A percentile compares a stretch with the other conserved stretches of the same genome.
phyloP scores from a whole-genome alignment of 192 early-diverging fungal species.

The Radiomyces spectabilis region DNA sequence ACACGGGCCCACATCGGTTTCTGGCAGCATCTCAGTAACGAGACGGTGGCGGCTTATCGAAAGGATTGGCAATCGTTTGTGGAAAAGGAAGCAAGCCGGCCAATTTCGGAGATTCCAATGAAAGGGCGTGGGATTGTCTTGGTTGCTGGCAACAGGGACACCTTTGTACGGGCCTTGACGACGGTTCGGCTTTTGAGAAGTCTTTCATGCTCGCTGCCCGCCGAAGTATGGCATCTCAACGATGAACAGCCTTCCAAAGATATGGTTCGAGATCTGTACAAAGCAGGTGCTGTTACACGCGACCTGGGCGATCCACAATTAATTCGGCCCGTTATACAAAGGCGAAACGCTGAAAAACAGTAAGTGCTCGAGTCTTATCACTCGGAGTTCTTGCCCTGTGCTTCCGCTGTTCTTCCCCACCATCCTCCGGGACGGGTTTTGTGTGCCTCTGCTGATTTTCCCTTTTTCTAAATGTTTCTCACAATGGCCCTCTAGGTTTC shows the following conservation, averaged over 20 bases:
- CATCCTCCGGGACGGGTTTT: too few species aligned
- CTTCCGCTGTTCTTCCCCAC: too few species aligned
- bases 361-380: constrained; percentile 17
- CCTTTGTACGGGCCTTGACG: constrained; percentile 8
- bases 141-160: constrained; percentile 26
- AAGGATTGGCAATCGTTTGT: constrained; percentile 20
- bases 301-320: constrained; percentile 15
- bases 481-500: constrained; percentile 25
- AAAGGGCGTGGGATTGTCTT: constrained; percentile 17
- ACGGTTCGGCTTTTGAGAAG: constrained; percentile 15
- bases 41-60: constrained; percentile 3
- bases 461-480: too few species aligned
- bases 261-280: background rate
- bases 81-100: background rate
- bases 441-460: too few species aligned
- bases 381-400: too few species aligned
- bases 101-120: background rate
- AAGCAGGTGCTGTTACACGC: background rate
- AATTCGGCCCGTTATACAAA: constrained; percentile 10
- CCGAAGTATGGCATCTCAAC: constrained; percentile 24
- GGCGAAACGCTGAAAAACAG: constrained; percentile 19
- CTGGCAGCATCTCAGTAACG: constrained; percentile 6
- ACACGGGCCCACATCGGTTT: constrained; percentile 13
- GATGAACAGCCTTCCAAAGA: constrained; percentile 13
- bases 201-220: constrained; percentile 6